phyloP scores from a whole-genome alignment of 1,284 basidiomycete species.

The Austroboletus niveus region DNA sequence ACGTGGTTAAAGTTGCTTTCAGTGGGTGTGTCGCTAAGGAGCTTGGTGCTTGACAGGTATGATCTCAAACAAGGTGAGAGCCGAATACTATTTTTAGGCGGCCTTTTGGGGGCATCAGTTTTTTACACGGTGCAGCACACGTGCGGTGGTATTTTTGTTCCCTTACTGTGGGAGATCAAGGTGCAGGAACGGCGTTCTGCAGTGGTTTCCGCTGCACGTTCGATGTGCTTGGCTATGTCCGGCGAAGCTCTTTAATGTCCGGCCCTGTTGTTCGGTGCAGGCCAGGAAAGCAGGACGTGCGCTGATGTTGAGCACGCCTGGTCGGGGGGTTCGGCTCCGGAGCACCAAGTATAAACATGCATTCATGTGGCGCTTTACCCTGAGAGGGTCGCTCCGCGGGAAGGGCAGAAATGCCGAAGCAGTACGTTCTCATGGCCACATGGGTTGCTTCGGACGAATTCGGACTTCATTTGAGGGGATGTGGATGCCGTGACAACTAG shows the following conservation, averaged over 20 bases:
- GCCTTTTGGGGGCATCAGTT: background rate
- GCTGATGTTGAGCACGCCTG: background rate
- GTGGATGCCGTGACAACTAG: slow-evolving; percentile 6
- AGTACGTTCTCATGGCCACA: too few species aligned
- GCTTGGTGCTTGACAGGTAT: slow-evolving; percentile 51
- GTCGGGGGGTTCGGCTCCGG: slow-evolving; percentile 4
- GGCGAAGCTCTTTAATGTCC: slow-evolving; percentile 8
- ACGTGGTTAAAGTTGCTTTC: slow-evolving; percentile 36
- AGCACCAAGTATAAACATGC: background rate
- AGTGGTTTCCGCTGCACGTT: background rate
- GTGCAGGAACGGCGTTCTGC: too few species aligned
- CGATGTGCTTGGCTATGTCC: background rate
- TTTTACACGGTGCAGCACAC: background rate
- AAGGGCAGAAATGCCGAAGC: too few species aligned
- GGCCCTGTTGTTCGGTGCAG: background rate
- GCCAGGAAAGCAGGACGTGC: background rate
- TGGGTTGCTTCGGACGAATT: too few species aligned
- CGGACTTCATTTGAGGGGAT: background rate
- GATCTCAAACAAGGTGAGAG: slow-evolving; percentile 80
- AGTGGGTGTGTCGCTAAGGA: background rate
- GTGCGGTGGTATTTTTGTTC: background rate
- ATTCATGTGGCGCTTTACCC: too few species aligned
- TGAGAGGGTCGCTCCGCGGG: too few species aligned
- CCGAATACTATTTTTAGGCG: slow-evolving; percentile 16
- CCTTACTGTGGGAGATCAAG: too few species aligned